These are phyloP conservation scores for Mrakia frigida DNA, from an alignment of 768 basidiomycete genomes.

Conservation along the genomic window DNA sequence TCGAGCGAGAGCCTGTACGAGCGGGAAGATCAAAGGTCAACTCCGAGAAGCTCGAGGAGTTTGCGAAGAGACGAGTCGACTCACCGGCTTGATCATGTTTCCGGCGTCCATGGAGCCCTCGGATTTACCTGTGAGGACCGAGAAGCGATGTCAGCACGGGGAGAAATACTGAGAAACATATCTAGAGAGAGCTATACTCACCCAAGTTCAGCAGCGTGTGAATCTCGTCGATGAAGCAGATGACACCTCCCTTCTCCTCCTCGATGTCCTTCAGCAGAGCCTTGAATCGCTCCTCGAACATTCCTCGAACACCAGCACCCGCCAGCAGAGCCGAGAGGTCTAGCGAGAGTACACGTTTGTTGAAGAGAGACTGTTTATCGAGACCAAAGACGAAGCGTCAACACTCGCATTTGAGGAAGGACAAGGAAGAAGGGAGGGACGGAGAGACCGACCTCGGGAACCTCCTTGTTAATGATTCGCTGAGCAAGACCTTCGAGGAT, in stretches of 20 bases:
- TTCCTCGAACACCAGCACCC: constrained; percentile 83
- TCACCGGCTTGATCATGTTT: constrained; percentile 36
- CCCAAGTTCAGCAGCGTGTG: constrained; percentile 73
- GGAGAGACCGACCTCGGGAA: constrained; percentile 64
- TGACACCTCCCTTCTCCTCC: constrained; percentile 65
- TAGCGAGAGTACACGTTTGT: constrained; percentile 80
- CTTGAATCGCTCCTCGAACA: constrained; percentile 92
- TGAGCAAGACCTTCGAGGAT: constrained; percentile 85
- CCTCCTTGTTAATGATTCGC: constrained; percentile 79
- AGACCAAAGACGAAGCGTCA: background rate
- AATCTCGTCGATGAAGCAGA: constrained; percentile 92
- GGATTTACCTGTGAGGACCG: constrained; percentile 56
- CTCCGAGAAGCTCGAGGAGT: background rate
- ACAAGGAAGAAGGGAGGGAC: background rate
- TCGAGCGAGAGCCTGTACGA: constrained; percentile 76
- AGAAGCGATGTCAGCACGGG: background rate
- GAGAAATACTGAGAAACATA: background rate
- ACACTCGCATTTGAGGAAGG: background rate
- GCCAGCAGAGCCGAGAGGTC: constrained; percentile 80
- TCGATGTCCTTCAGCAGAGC: constrained; percentile 83
- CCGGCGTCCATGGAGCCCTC: constrained; percentile 90
- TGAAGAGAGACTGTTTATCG: constrained; percentile 61
- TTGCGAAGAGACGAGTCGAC: background rate
- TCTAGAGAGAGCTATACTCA: background rate
- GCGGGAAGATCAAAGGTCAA: constrained; percentile 48